phyloP scores from a whole-genome alignment of 2,329 filamentous ascomycete genomes.

The Chrysoporthe austroafricana region DNA sequence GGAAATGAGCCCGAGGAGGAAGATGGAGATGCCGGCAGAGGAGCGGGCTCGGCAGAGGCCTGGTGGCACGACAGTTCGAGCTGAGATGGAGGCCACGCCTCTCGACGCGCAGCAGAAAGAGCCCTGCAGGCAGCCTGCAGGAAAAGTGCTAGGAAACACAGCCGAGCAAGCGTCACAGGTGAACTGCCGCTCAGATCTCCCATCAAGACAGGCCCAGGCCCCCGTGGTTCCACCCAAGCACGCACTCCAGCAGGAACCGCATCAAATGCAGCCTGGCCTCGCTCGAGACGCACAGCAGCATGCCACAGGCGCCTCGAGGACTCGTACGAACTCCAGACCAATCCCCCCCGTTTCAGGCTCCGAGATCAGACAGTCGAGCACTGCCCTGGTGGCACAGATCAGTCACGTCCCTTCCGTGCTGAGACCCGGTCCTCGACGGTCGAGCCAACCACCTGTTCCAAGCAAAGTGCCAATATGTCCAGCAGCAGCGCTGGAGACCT shows the following conservation, averaged over 20 bases:
- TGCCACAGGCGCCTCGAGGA: neutral
- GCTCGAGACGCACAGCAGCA: neutral
- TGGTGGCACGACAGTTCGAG: constrained; percentile 12
- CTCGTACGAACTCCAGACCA: constrained; percentile 17
- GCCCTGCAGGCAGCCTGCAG: neutral
- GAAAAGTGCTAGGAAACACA: constrained; percentile 10
- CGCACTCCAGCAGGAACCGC: constrained; percentile 17
- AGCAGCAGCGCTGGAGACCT: neutral
- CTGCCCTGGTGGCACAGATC: neutral
- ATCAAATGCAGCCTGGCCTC: neutral
- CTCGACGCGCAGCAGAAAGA: neutral
- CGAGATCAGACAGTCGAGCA: neutral
- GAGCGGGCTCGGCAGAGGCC: constrained; percentile 21
- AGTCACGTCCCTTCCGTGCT: constrained; percentile 19
- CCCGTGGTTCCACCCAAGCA: constrained; percentile 32
- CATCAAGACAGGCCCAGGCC: constrained; percentile 29
- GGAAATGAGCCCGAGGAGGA: constrained; percentile 23
- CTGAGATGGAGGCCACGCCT: constrained; percentile 22
- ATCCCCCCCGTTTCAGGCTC: constrained; percentile 6
- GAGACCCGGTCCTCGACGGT: constrained; percentile 26
- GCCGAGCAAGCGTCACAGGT: constrained; percentile 26
- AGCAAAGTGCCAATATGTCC: neutral
- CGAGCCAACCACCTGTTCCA: constrained; percentile 5
- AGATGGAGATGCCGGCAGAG: constrained; percentile 17
- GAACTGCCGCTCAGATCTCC: constrained; percentile 32